phyloP scores from a whole-genome alignment of 1,284 basidiomycete species.

The Ganoderma resinaceum region DNA sequence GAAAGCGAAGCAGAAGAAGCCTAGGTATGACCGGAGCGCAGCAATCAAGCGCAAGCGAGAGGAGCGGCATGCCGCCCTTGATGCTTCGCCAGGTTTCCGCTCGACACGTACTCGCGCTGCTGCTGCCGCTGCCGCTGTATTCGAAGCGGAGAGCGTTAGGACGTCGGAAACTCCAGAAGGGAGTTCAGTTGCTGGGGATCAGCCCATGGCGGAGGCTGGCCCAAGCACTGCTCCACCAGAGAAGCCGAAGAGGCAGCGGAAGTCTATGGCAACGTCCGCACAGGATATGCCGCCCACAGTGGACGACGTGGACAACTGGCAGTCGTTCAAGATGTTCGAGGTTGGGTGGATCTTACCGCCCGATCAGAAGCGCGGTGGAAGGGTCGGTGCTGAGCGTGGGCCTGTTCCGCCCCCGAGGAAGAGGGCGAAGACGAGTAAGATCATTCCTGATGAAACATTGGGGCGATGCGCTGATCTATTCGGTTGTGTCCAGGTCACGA shows the following conservation, averaged over 20 bases:
- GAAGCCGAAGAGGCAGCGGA: slow-evolving; percentile 31
- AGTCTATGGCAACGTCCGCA: slow-evolving; percentile 39
- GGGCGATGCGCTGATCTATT: neutral
- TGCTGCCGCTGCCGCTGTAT: slow-evolving; percentile 47
- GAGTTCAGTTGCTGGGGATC: neutral
- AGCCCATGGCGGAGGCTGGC: neutral
- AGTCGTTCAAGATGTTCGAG: slow-evolving; percentile 87
- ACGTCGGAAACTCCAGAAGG: neutral
- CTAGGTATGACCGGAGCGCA: slow-evolving; percentile 49
- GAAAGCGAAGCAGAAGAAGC: slow-evolving; percentile 47
- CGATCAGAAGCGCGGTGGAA: slow-evolving; percentile 68
- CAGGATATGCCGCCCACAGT: slow-evolving; percentile 59
- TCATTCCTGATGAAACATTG: neutral
- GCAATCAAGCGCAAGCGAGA: slow-evolving; percentile 42
- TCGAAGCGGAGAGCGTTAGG: slow-evolving; percentile 48
- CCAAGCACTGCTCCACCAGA: slow-evolving; percentile 1
- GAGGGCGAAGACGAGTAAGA: slow-evolving; percentile 56
- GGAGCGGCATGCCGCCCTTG: slow-evolving; percentile 37
- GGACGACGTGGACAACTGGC: slow-evolving; percentile 72
- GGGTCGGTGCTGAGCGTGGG: slow-evolving; percentile 51
- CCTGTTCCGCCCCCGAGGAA: slow-evolving; percentile 55
- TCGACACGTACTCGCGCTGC: slow-evolving; percentile 55
- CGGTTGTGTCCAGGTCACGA: slow-evolving; percentile 13
- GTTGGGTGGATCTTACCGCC: slow-evolving; percentile 89
- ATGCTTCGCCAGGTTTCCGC: slow-evolving; percentile 49